Evolutionary conservation across 352 stramenopile genomes (phyloP).

Genomic region (Globisporangium yorkense): DNA sequence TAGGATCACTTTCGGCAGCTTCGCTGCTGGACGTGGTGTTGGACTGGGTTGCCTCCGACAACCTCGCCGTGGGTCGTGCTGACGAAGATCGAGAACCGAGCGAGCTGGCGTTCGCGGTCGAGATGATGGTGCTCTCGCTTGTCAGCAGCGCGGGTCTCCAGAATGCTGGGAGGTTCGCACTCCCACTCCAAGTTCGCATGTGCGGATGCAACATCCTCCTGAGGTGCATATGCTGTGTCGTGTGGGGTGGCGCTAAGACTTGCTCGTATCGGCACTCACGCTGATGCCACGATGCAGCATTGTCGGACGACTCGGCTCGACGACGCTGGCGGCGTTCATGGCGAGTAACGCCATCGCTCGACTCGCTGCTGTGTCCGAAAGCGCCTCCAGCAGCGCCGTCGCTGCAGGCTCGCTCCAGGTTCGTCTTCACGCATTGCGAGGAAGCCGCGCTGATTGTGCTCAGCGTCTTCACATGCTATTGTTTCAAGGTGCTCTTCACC

Average conservation of each 20-base stretch:
- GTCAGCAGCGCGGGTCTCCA: constrained; percentile 12
- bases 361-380: background rate
- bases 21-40: constrained; percentile 28
- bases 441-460: background rate
- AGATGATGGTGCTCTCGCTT: constrained; percentile 11
- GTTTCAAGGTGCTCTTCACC: constrained; percentile 10
- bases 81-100: background rate
- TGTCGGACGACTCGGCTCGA: constrained; percentile 6
- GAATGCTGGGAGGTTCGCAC: constrained; percentile 12
- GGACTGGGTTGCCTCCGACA: constrained; percentile 23
- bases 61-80: background rate
- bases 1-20: background rate
- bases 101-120: constrained; percentile 7
- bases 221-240: constrained; percentile 23
- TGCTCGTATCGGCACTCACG: background rate
- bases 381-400: constrained; percentile 6
- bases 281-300: constrained; percentile 2
- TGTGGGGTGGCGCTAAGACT: background rate
- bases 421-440: background rate
- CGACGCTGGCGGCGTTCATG: constrained; percentile 7
- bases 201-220: constrained; percentile 64
- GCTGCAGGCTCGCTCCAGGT: constrained; percentile 12
- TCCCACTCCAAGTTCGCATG: constrained; percentile 44
- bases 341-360: constrained; percentile 2
- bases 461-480: background rate